Evolutionary conservation across 805 yeast genomes (phyloP).

Genomic region (Candida sanyiensis): DNA sequence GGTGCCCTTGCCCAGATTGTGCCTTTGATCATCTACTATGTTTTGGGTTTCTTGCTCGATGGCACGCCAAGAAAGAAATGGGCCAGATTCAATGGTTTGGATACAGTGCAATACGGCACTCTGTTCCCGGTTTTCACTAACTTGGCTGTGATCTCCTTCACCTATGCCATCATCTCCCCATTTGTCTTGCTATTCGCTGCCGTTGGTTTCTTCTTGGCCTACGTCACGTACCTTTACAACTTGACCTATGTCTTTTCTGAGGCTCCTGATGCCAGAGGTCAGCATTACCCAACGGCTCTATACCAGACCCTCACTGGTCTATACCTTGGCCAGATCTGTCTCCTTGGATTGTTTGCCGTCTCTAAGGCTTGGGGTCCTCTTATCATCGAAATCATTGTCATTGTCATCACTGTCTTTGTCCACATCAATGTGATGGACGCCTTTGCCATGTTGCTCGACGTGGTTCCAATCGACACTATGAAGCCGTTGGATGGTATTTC

Average conservation of each 20-base stretch:
- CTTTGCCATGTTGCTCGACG: conserved; percentile 52
- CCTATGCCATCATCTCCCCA: conserved; percentile 76
- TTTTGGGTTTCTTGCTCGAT: conserved; percentile 53
- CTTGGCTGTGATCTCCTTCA: conserved; percentile 60
- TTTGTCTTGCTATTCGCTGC: conserved; percentile 70
- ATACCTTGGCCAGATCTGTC: conserved; percentile 80
- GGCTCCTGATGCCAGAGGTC: conserved; percentile 71
- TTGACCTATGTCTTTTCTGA: conserved; percentile 64
- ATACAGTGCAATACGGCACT: conserved; percentile 65
- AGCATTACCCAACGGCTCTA: conserved; percentile 80
- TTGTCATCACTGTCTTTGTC: conserved; percentile 59
- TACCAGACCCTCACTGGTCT: conserved; percentile 86
- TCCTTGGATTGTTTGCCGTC: conserved; percentile 81
- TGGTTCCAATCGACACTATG: conserved; percentile 70
- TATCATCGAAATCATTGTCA: conserved; percentile 61
- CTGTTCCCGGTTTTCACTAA: conserved; percentile 70
- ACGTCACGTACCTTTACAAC: conserved; percentile 75
- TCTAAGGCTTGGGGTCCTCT: conserved; percentile 96
- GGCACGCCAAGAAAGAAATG: conserved; percentile 63
- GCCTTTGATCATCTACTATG: conserved; percentile 51
- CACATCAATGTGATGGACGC: conserved; percentile 63
- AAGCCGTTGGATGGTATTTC: conserved; percentile 67
- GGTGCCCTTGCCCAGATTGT: conserved; percentile 60
- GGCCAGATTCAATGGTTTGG: conserved; percentile 49
- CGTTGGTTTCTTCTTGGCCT: conserved; percentile 63